Conservation (phyloP, 352 stramenopile species). For the Globisporangium perplexum region DNA sequence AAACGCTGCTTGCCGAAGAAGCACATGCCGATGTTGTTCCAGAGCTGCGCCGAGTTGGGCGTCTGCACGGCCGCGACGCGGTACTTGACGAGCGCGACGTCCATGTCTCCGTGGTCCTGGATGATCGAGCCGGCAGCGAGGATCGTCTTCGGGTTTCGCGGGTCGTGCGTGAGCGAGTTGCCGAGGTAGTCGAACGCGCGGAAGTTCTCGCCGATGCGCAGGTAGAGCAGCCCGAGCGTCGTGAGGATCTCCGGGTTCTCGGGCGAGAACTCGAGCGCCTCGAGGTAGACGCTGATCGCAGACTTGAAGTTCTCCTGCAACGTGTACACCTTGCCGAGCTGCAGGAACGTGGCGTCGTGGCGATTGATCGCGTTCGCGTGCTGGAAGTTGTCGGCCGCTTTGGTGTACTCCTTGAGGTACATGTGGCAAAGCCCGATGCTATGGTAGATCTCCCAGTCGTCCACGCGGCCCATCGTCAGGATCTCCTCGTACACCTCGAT, state of each 20-base stretch:
- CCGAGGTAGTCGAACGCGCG: slow-evolving; percentile 93
- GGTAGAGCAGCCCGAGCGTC: slow-evolving; percentile 87
- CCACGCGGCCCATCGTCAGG: slow-evolving; percentile 59
- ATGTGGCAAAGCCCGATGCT: slow-evolving; percentile 91
- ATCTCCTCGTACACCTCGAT: slow-evolving; percentile 90
- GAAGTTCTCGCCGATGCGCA: slow-evolving; percentile 88
- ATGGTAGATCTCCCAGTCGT: slow-evolving; percentile 93
- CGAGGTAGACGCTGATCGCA: slow-evolving; percentile 87
- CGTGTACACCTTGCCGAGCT: slow-evolving; percentile 87
- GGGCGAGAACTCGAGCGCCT: slow-evolving; percentile 91
- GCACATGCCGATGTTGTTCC: slow-evolving; percentile 96
- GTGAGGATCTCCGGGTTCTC: slow-evolving; percentile 92
- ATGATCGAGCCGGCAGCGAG: slow-evolving; percentile 91
- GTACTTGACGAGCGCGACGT: slow-evolving; percentile 94
- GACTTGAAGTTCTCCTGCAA: slow-evolving; percentile 81
- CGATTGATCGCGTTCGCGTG: slow-evolving; percentile 89
- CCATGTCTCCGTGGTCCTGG: slow-evolving; percentile 91
- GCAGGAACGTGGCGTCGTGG: slow-evolving; percentile 90
- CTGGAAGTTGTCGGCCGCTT: slow-evolving; percentile 86
- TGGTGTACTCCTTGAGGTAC: slow-evolving; percentile 90
- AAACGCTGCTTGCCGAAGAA: slow-evolving; percentile 92
- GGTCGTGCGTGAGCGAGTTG: slow-evolving; percentile 91
- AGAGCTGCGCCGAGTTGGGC: slow-evolving; percentile 90
- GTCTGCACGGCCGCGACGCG: slow-evolving; percentile 88
- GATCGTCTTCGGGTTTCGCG: slow-evolving; percentile 89